These are phyloP conservation scores for Omphalotus guepiniiformis DNA, from an alignment of 768 basidiomycete species.

Conservation along the genomic window DNA sequence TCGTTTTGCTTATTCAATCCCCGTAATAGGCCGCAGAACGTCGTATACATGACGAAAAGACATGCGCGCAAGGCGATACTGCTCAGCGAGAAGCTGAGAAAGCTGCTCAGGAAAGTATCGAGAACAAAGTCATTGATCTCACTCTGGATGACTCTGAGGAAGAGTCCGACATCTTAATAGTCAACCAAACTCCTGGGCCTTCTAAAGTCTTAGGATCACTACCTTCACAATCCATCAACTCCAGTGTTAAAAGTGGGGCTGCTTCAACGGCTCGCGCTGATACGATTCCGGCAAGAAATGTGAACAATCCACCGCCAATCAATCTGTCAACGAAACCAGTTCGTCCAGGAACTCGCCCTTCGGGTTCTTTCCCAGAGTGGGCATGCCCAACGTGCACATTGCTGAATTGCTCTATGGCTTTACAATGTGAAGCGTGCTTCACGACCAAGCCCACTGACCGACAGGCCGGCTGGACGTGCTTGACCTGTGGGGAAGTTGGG, in stretches of 20 bases:
- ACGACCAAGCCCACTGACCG: slow-evolving; percentile 31
- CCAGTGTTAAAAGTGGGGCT: too few relatives aligned
- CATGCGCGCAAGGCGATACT: slow-evolving; percentile 60
- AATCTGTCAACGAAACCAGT: not conserved
- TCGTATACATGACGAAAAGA: slow-evolving; percentile 65
- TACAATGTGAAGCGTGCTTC: slow-evolving; percentile 63
- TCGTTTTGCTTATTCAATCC: slow-evolving; percentile 6
- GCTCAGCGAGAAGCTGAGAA: slow-evolving; percentile 62
- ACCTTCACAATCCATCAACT: too few relatives aligned
- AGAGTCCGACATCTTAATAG: slow-evolving; percentile 28
- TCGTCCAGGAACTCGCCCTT: not conserved
- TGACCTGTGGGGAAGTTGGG: slow-evolving; percentile 55
- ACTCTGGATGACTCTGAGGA: slow-evolving; percentile 36
- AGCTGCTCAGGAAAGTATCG: slow-evolving; percentile 63
- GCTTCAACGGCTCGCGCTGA: too few relatives aligned
- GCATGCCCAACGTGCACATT: slow-evolving; percentile 62
- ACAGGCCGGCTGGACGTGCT: slow-evolving; percentile 58
- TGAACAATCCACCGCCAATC: not conserved
- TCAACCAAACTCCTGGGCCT: slow-evolving; percentile 20
- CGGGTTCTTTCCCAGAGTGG: slow-evolving; percentile 38
- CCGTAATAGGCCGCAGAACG: slow-evolving; percentile 77
- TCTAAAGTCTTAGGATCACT: slow-evolving; percentile 15
- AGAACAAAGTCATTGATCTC: slow-evolving; percentile 57
- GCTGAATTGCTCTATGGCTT: slow-evolving; percentile 42
- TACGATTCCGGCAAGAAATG: not conserved